Percentiles rank a stretch among this genome's conserved stretches.
phyloP scores from a whole-genome alignment of 768 basidiomycete species.

The Boletus rufocinnamomeus region DNA sequence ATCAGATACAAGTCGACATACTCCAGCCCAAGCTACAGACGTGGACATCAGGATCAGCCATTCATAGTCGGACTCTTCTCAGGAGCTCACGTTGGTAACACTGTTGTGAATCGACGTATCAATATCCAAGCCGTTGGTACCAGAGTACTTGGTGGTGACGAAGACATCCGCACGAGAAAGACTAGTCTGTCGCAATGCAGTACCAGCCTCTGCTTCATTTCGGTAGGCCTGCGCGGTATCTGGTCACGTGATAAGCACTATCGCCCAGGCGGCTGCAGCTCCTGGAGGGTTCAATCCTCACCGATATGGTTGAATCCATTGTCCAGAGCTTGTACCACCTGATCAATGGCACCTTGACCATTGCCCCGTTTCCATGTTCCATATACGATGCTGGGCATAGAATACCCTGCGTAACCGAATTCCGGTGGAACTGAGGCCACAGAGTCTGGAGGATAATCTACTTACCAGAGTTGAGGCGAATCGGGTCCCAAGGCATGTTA shows the following conservation, averaged over 20 bases:
- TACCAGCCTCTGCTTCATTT: constrained; percentile 56
- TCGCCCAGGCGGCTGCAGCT: background rate
- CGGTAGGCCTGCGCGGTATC: constrained; percentile 63
- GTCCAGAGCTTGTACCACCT: constrained; percentile 62
- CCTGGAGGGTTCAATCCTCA: constrained; percentile 27
- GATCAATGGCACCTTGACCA: constrained; percentile 50
- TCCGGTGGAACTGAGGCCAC: background rate
- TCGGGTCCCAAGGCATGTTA: constrained; percentile 60
- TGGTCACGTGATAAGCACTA: constrained; percentile 25
- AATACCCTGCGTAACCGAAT: constrained; percentile 38
- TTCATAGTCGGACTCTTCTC: background rate
- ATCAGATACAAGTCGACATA: constrained; percentile 76
- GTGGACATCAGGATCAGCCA: background rate
- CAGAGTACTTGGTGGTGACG: constrained; percentile 69
- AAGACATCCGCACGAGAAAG: constrained; percentile 56
- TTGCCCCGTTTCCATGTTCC: constrained; percentile 69
- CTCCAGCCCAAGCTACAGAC: constrained; percentile 54
- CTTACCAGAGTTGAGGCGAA: constrained; percentile 62
- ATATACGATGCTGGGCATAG: constrained; percentile 53
- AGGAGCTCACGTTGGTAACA: constrained; percentile 49
- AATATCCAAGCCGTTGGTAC: constrained; percentile 50
- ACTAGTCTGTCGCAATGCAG: constrained; percentile 49
- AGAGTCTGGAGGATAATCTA: background rate
- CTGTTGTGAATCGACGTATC: constrained; percentile 58
- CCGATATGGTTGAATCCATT: constrained; percentile 66